Evolutionary conservation across 176 grass and related monocot species (phyloP).

Genomic region (Oryza punctata): DNA sequence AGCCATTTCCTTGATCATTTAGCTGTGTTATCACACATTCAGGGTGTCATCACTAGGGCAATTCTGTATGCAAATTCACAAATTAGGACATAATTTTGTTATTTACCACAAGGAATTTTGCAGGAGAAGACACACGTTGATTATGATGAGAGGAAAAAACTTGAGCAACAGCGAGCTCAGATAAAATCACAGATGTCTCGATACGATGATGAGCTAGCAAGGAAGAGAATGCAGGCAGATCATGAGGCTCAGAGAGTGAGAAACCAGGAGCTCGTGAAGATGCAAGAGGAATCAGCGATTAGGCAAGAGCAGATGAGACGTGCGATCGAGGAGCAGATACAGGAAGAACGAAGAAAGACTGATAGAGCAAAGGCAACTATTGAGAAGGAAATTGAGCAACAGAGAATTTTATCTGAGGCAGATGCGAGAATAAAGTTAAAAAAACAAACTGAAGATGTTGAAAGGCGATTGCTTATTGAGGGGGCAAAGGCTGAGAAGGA

Average conservation of each 20-base stretch:
- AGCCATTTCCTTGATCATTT: constrained; percentile 4
- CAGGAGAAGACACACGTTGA: constrained; percentile 80
- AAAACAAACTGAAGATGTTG: constrained; percentile 63
- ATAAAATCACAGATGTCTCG: constrained; percentile 64
- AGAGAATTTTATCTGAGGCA: constrained; percentile 43
- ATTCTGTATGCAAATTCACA: not conserved
- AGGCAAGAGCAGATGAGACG: constrained; percentile 75
- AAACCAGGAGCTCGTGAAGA: constrained; percentile 93
- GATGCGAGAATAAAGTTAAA: constrained; percentile 51
- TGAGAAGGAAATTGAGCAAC: constrained; percentile 37
- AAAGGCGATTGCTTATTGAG: constrained; percentile 61
- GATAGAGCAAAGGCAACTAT: constrained; percentile 63
- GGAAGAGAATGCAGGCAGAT: constrained; percentile 70
- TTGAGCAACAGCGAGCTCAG: constrained; percentile 62
- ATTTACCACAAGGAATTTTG: constrained; percentile 36
- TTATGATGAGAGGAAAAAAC: constrained; percentile 86
- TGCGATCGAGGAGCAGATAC: constrained; percentile 74
- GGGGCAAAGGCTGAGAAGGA: constrained; percentile 78
- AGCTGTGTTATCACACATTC: constrained; percentile 6
- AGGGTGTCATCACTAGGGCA: not conserved
- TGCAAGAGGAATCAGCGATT: constrained; percentile 93
- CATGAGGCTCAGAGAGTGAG: constrained; percentile 88
- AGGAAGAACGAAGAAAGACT: constrained; percentile 65
- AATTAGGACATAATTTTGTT: constrained; percentile 2
- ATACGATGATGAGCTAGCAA: constrained; percentile 86